phyloP scores from a whole-genome alignment of 164 flowering plant genomes.

The Piper longum region DNA sequence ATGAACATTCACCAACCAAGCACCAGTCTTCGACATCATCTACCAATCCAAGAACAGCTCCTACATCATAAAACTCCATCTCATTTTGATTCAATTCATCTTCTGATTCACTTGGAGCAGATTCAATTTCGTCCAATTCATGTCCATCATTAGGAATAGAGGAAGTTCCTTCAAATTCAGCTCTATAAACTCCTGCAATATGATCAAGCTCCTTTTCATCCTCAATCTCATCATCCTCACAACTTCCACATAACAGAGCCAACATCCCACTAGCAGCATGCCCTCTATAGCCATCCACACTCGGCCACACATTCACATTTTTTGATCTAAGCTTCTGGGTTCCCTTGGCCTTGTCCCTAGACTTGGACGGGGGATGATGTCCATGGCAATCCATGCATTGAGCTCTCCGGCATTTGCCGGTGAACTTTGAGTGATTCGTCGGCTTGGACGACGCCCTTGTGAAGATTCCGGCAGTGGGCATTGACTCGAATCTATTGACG shows the following conservation, averaged over 20 bases:
- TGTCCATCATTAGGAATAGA: background rate
- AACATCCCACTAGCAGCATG: slow-evolving; percentile 26
- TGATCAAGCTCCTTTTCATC: background rate
- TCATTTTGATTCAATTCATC: background rate
- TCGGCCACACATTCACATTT: slow-evolving; percentile 13
- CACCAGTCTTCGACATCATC: slow-evolving; percentile 59
- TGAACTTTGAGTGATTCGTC: slow-evolving; percentile 75
- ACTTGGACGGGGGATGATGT: slow-evolving; percentile 37
- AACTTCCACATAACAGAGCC: slow-evolving; percentile 13
- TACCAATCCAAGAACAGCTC: slow-evolving; percentile 21
- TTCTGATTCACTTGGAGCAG: background rate
- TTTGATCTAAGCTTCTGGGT: slow-evolving; percentile 22
- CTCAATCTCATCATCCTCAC: slow-evolving; percentile 5
- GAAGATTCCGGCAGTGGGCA: slow-evolving; percentile 49
- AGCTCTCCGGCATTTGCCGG: slow-evolving; percentile 40
- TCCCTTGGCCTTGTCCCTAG: slow-evolving; percentile 52
- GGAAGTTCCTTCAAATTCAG: background rate
- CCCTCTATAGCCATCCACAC: slow-evolving; percentile 11
- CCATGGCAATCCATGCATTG: slow-evolving; percentile 33
- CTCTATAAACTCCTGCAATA: background rate
- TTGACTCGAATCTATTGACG: slow-evolving; percentile 21
- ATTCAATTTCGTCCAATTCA: background rate
- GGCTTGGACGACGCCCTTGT: slow-evolving; percentile 51
- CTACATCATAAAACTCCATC: slow-evolving; percentile 36
- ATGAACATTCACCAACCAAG: slow-evolving; percentile 24